phyloP scores from a whole-genome alignment of 179 eudicot species.

The Drosera spatulata region DNA sequence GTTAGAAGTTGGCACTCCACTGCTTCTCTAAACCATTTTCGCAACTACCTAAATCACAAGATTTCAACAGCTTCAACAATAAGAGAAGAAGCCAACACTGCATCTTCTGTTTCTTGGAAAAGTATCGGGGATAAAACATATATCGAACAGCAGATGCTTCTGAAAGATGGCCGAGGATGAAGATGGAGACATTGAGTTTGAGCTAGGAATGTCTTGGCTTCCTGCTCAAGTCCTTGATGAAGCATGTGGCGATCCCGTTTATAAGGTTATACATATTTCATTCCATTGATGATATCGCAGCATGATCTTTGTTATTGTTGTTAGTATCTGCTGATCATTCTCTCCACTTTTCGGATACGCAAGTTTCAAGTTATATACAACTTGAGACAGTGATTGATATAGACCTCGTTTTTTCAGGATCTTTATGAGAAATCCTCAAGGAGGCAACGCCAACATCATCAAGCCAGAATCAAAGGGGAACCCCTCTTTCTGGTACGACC shows the following conservation, averaged over 20 bases:
- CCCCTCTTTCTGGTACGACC: slow-evolving; percentile 14
- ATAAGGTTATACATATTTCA: too few species aligned
- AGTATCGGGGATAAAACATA: too few species aligned
- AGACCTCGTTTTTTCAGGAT: slow-evolving; percentile 8
- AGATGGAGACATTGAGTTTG: slow-evolving; percentile 18
- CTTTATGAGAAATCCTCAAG: slow-evolving; percentile 5
- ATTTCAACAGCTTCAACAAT: background rate
- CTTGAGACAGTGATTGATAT: background rate
- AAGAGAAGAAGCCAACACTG: background rate
- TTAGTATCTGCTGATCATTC: too few species aligned
- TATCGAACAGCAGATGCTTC: background rate
- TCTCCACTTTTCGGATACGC: too few species aligned
- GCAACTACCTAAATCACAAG: background rate
- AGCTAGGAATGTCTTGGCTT: slow-evolving; percentile 30
- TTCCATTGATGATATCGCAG: too few species aligned
- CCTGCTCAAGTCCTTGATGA: slow-evolving; percentile 29
- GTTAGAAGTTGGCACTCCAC: slow-evolving; percentile 46
- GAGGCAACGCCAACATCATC: slow-evolving; percentile 2
- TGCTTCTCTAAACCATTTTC: slow-evolving; percentile 5
- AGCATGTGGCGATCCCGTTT: slow-evolving; percentile 10
- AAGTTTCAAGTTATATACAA: too few species aligned
- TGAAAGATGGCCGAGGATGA: slow-evolving; percentile 21
- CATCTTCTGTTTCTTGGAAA: background rate
- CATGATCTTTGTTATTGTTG: too few species aligned
- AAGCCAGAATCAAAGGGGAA: slow-evolving; percentile 4